Base-by-base conservation (phyloP, 2,329 filamentous ascomycete species). In the Aspergillus sp. region DNA sequence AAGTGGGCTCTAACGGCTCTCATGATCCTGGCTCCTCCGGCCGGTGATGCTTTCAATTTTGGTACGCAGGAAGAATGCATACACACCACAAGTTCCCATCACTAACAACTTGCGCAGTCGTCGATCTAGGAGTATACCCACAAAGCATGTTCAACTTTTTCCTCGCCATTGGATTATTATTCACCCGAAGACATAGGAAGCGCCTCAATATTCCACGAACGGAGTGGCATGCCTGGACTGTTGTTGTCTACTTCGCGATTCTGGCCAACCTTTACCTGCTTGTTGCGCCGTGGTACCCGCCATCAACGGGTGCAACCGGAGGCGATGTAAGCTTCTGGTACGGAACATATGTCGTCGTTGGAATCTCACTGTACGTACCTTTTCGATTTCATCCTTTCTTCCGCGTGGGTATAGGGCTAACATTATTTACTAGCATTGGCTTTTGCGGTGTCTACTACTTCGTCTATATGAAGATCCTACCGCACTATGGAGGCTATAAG, bases 281-380 rank as follows among this genome's bases (percentile, higher is more conserved):
- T 2, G 79, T 86, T 15, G 89, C 89, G 80, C 88, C 88, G 0
- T 91, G 88, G 88, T 88, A 86, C 62, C 88, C 88, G 2, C 89
- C 88, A 0, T 76, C 78, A 1, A 80, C 77, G 0, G 88, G 88
- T 0, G 75, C 76, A 0, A 80, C 82, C 35, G 84, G 82, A 0
- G 88, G 87, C 0, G 84, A 87, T 56, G 87, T 90, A 1, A 87
- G 83, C 53, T 91, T 91, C 71, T 91, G 85, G 84, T 91, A 90
- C 62, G 87, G 80, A 1, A 90, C 87, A 0, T 90, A 90, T 64
- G 81, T 83, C 19, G 82, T 86, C 0, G 82, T 85, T 0, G 87
- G 88, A 0, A 80, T 90, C 57, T 86, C 71, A 21, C 81, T 89
- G 83, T 86, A 76, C 78, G 84, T 82, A 9, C 9, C 12, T 15